Conservation (phyloP, 2,329 filamentous ascomycete genomes). For the Monilinia polystroma region DNA sequence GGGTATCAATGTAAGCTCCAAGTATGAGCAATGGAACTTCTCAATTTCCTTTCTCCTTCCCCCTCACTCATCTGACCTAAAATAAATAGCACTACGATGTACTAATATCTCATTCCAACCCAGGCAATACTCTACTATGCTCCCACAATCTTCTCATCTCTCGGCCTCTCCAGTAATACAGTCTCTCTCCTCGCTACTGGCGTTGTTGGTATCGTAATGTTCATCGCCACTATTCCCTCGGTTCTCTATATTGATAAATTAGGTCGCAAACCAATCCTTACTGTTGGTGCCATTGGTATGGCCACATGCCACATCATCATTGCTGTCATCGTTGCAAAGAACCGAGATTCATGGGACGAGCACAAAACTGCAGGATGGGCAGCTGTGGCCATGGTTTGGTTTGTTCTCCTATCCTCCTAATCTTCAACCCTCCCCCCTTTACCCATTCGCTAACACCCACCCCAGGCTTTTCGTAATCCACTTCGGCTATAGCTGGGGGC, state of each 20-base stretch:
- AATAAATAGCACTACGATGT: no score
- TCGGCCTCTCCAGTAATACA: conserved; percentile 48
- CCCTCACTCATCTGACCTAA: no score
- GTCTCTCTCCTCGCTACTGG: conserved; percentile 65
- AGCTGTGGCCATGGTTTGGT: conserved; percentile 62
- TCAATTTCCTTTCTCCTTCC: not conserved
- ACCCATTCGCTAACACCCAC: not conserved
- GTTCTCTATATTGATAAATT: conserved; percentile 65
- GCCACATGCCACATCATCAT: conserved; percentile 48
- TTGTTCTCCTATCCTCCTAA: not conserved
- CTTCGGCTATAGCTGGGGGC: conserved; percentile 76
- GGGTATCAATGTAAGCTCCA: conserved; percentile 43
- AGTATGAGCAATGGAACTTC: no score
- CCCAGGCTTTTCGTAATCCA: conserved; percentile 64
- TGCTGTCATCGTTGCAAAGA: conserved; percentile 55
- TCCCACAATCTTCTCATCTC: conserved; percentile 48
- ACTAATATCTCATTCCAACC: not conserved
- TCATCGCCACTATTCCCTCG: conserved; percentile 64
- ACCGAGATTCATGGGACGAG: conserved; percentile 55
- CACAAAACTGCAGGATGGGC: conserved; percentile 68
- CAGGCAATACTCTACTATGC: conserved; percentile 44
- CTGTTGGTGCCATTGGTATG: conserved; percentile 66
- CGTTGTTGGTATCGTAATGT: conserved; percentile 70
- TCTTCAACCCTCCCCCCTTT: no score
- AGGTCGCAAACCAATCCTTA: conserved; percentile 61